Conservation (phyloP, 345 rosid genomes). For the Leavenworthia alabamica region DNA sequence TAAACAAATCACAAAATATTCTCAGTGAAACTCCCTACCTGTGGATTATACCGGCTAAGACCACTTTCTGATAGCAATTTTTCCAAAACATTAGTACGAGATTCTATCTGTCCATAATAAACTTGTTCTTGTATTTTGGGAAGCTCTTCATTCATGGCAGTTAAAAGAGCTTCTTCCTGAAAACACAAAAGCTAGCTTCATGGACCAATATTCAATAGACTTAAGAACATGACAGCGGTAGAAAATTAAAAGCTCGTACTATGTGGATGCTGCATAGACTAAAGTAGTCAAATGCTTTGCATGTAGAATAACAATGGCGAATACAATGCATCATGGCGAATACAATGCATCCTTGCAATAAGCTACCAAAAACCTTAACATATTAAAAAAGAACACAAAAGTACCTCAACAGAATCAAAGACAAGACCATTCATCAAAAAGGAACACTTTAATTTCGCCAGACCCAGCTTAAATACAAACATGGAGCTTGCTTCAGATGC, state of each 20-base stretch:
- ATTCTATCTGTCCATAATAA: constrained; percentile 81
- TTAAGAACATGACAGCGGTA: background rate
- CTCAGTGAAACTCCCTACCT: constrained; percentile 40
- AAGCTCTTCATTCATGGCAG: constrained; percentile 93
- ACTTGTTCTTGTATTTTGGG: constrained; percentile 94
- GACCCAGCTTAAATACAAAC: constrained; percentile 84
- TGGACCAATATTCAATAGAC: constrained; percentile 1
- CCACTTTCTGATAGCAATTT: constrained; percentile 80
- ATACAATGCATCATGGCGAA: background rate
- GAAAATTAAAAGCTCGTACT: constrained; percentile 4
- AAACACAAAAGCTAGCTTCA: constrained; percentile 25
- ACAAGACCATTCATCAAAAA: constrained; percentile 97
- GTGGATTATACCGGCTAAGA: constrained; percentile 88
- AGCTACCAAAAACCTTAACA: constrained; percentile 10
- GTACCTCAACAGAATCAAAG: constrained; percentile 78
- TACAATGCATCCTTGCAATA: background rate
- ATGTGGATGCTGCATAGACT: constrained; percentile 8
- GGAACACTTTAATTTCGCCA: constrained; percentile 58
- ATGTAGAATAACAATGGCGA: background rate
- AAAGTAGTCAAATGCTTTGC: constrained; percentile 5
- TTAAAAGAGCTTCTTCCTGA: constrained; percentile 76
- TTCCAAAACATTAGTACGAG: constrained; percentile 80
- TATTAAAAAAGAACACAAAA: constrained; percentile 11
- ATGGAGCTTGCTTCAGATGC: constrained; percentile 63
- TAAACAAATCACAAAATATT: background rate